A percentile compares a stretch with the other conserved stretches of the same genome.
Conservation (phyloP, 305 asterid species). For the Fraxinus nigra region DNA sequence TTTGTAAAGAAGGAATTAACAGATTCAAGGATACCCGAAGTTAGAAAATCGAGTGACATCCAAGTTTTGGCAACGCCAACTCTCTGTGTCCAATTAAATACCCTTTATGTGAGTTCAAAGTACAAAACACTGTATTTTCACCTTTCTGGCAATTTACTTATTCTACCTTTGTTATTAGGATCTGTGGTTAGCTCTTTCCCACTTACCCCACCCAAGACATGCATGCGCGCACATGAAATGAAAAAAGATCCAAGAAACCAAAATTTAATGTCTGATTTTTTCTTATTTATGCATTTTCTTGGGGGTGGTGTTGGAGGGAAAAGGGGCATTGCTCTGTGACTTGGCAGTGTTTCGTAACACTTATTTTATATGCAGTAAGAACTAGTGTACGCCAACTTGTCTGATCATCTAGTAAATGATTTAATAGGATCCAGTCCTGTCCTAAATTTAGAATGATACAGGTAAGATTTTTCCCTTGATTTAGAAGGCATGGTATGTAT, state of each 20-base stretch:
- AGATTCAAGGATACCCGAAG: constrained; percentile 78
- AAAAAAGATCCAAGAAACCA: not conserved
- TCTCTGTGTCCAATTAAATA: constrained; percentile 86
- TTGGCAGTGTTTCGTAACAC: not conserved
- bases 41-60: constrained; percentile 58
- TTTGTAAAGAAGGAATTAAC: constrained; percentile 82
- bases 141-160: constrained; percentile 5
- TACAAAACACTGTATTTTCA: constrained; percentile 5
- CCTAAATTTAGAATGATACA: not conserved
- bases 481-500: not conserved
- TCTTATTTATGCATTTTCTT: not conserved
- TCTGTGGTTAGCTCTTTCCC: not conserved
- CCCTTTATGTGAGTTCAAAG: constrained; percentile 83
- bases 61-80: constrained; percentile 68
- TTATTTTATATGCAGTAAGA: not conserved
- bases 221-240: not conserved
- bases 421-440: not conserved
- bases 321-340: not conserved
- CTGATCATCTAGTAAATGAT: not conserved
- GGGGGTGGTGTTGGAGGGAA: not conserved
- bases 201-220: not conserved
- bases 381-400: not conserved
- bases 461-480: not conserved
- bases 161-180: not conserved
- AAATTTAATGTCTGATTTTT: not conserved